Conservation (phyloP, 768 basidiomycete genomes). For the Suillus occidentalis region DNA sequence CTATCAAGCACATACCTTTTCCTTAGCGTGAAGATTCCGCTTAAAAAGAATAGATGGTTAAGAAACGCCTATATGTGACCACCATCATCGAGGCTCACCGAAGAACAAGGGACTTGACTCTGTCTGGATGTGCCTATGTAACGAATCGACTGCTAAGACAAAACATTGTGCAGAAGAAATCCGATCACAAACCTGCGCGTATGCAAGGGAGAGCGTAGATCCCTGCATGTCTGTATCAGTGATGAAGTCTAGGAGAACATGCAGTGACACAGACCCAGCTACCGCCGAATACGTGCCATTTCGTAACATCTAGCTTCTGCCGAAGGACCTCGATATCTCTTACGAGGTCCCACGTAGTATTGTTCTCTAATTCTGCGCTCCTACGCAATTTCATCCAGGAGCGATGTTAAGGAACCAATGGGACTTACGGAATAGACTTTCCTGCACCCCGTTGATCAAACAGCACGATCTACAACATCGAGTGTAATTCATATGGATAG, state of each 20-base stretch:
- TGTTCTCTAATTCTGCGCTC: conserved; percentile 74
- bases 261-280: conserved; percentile 65
- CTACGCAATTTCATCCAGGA: conserved; percentile 37
- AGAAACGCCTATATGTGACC: neutral
- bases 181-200: conserved; percentile 63
- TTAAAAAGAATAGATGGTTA: conserved; percentile 26
- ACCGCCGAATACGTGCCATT: conserved; percentile 95
- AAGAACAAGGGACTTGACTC: conserved; percentile 75
- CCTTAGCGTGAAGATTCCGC: conserved; percentile 87
- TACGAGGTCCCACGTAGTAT: conserved; percentile 94
- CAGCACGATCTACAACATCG: conserved; percentile 62
- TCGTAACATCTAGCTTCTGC: conserved; percentile 71
- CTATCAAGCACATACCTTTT: conserved; percentile 50
- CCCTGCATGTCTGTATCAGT: conserved; percentile 45
- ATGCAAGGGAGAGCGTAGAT: conserved; percentile 82
- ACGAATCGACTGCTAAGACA: neutral
- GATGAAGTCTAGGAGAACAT: neutral
- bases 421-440: conserved; percentile 75
- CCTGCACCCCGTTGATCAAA: conserved; percentile 92
- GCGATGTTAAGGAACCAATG: neutral
- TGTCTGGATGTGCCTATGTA: conserved; percentile 71
- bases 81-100: conserved; percentile 43
- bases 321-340: conserved; percentile 85
- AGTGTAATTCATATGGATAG: conserved; percentile 1
- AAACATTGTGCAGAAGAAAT: neutral